Base-by-base conservation (phyloP, 106 monocot species). In the Chionographis japonica region DNA sequence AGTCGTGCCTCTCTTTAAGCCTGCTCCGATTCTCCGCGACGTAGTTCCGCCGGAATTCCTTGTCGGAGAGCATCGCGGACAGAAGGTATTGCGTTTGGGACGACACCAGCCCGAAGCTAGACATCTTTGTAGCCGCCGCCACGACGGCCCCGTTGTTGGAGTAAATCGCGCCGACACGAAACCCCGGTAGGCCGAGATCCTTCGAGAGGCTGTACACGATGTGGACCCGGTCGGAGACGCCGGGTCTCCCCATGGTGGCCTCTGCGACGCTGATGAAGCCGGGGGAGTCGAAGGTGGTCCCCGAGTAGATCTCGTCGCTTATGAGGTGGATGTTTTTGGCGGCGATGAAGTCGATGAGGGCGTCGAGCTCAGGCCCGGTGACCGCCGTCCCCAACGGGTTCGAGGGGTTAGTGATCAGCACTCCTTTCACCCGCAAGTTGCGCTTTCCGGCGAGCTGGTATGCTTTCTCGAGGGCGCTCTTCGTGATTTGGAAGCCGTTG, bases 161-260 rank as follows among this genome's bases (percentile, higher is more conserved):
- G 64, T 92, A 89, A 39, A 97, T 85, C 11, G 87, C 92, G 19
- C 95, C 95, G 4, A 92, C 80, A 2, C 92, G 86, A 40, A 97
- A 97, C 0, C 95, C 95, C 4, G 95, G 92, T 12, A 97, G 81
- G n/a, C 95, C 95, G 27, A 95, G 88, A 40, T 95, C 95, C 61
- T 95, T 95, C 4, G 95, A 95, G 18, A 97, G 71, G 72, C 95
- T 92, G 62, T 80, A 89, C 3, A 97, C 92, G 3, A 92, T 83
- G 69, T 97, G 95, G 12, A 92, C 80, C 0, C 53, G 75, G 8
- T 80, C 64, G 3, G 67, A 65, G 38, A 86, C 42, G 2, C 74
- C 57, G 13, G 67, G 38, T 20, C 65, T 60, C 0, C 13, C 69
- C 19, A 4, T 42, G 0, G 65, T 52, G 1, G 55, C 78, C 71